Evolutionary conservation across 2,329 filamentous ascomycete genomes (phyloP).

Genomic region (Fulvia fulva): DNA sequence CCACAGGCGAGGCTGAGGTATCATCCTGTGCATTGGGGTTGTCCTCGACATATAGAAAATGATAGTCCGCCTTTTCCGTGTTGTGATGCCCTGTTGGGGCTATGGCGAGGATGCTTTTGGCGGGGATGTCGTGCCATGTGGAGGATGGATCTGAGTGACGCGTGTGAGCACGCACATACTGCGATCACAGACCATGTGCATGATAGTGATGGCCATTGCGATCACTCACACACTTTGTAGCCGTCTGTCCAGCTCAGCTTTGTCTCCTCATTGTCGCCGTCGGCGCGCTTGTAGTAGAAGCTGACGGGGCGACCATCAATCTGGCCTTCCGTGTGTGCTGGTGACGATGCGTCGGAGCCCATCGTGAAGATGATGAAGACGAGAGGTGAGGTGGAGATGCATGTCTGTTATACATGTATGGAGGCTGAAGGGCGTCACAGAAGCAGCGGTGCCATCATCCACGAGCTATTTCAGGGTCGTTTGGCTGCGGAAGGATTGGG

Average conservation of each 20-base stretch:
- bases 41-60: slow-evolving; percentile 23
- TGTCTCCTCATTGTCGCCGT: slow-evolving; percentile 14
- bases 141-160: slow-evolving; percentile 12
- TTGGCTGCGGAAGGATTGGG: background rate
- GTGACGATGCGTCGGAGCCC: slow-evolving; percentile 19
- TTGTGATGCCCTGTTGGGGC: slow-evolving; percentile 8
- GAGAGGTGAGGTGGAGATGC: background rate
- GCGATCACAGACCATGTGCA: background rate
- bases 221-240: slow-evolving; percentile 20
- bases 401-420: background rate
- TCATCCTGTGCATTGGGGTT: slow-evolving; percentile 20
- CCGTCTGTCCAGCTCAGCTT: slow-evolving; percentile 23
- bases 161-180: background rate
- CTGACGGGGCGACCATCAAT: slow-evolving; percentile 26
- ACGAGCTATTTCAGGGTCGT: background rate
- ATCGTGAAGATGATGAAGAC: slow-evolving; percentile 7
- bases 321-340: slow-evolving; percentile 20
- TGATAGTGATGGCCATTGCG: background rate
- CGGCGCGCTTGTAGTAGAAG: slow-evolving; percentile 24
- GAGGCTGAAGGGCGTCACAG: background rate
- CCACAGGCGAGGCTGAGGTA: slow-evolving; percentile 15
- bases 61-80: background rate
- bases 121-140: slow-evolving; percentile 16
- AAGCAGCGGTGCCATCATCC: background rate
- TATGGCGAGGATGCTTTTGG: slow-evolving; percentile 24